Evolutionary conservation across 345 rosid species (phyloP).

Genomic region (Schrenkiella parvula): DNA sequence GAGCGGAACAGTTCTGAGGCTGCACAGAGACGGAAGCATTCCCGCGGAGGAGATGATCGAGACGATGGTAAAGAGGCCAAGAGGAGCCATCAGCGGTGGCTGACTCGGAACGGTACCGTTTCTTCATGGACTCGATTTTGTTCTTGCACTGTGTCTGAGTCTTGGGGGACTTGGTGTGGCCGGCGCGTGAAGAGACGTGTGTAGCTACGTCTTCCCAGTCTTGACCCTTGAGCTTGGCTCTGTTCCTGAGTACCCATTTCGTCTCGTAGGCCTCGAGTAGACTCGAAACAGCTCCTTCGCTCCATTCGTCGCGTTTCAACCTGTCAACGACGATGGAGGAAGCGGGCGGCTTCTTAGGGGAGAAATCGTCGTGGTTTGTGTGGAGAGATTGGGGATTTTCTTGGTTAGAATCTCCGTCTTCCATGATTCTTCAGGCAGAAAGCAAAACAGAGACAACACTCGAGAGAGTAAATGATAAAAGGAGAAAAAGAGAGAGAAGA

Average conservation of each 20-base stretch:
- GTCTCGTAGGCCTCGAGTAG: constrained; percentile 89
- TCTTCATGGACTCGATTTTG: constrained; percentile 99
- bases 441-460: not conserved
- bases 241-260: constrained; percentile 85
- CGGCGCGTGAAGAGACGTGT: constrained; percentile 66
- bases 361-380: not conserved
- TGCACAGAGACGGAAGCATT: constrained; percentile 12
- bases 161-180: constrained; percentile 62
- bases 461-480: constrained; percentile 1
- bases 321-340: constrained; percentile 45
- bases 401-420: constrained; percentile 46
- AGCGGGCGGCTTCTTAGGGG: constrained; percentile 25
- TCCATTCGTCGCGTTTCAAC: constrained; percentile 92
- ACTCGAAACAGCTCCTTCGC: constrained; percentile 90
- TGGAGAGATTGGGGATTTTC: constrained; percentile 16
- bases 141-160: constrained; percentile 98
- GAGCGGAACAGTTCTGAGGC: constrained; percentile 35
- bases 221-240: constrained; percentile 94
- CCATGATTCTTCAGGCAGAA: constrained; percentile 54
- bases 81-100: constrained; percentile 69
- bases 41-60: constrained; percentile 80
- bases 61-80: constrained; percentile 88
- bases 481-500: constrained; percentile 3
- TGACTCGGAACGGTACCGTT: constrained; percentile 86
- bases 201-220: constrained; percentile 97